Base-by-base conservation (phyloP, 2,329 filamentous ascomycete genomes). In the Fusarium torulosum region DNA sequence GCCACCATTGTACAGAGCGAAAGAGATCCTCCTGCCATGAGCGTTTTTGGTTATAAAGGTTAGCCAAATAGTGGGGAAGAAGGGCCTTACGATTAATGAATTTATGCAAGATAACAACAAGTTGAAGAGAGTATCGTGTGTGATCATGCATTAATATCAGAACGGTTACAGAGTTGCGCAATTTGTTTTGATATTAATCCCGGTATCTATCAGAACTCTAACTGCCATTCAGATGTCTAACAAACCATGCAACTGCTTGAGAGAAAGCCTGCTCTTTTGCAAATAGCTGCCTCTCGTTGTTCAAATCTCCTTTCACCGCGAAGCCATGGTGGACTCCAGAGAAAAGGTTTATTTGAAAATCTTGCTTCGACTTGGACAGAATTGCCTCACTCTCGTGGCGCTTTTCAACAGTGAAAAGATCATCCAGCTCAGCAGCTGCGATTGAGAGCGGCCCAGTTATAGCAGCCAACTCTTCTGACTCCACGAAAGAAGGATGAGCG, bases 211-310 rank as follows among this genome's bases (percentile, higher is more conserved):
- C 11, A 31, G 4, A 31, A 31, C 29, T 14, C 29, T 13, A 31
- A 31, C 10, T 31, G 15, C 19, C 37, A 2, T 49, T 10, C 10
- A 19, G 9, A 19, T 43, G 29, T 1, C 44, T 47, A 2, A 29
- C 41, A 70, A 96, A 94, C 93, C 93, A 96, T 52, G 82, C 77
- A 51, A 94, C 83, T 35, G 92, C 92, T 83, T 96, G 93, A 67
- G 84, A 74, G 76, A 96, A 96, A 7, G 93, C 92, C 79, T 91
- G 88, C 80, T 96, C 91, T 85, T 93, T 94, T 37, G 91, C 90
- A 72, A 86, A 95, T 76, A 85, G 88, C 74, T 86, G 77, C 44
- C 81, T 67, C 76, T 84, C 84, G 66, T 88, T 84, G 63, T 73
- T 40, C 21, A 53, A 31, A 75, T 96, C 91, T 27, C 83, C 84